Conservation (phyloP, 768 basidiomycete species). For the Mycena albidolilacea region DNA sequence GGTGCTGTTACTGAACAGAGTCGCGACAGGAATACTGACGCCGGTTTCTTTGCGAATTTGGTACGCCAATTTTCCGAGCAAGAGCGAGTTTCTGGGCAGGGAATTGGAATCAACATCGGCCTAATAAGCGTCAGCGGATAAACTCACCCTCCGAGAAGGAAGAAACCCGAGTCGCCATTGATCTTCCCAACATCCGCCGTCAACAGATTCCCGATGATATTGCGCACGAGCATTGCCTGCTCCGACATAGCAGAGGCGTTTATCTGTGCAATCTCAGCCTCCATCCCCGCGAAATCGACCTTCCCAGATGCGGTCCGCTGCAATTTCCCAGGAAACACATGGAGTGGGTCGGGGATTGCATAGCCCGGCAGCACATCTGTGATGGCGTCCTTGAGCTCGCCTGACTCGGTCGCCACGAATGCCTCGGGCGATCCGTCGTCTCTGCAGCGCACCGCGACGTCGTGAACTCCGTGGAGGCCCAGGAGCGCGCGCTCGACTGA, state of each 20-base stretch:
- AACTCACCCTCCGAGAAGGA: slow-evolving; percentile 53
- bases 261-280: slow-evolving; percentile 41
- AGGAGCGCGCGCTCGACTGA: slow-evolving; percentile 47
- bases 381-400: slow-evolving; percentile 43
- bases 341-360: slow-evolving; percentile 53
- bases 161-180: slow-evolving; percentile 55
- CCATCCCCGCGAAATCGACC: slow-evolving; percentile 51
- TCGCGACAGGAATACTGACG: slow-evolving; percentile 52
- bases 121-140: background rate
- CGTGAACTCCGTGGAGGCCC: slow-evolving; percentile 49
- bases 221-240: slow-evolving; percentile 50
- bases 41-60: slow-evolving; percentile 57
- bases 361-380: slow-evolving; percentile 54
- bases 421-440: slow-evolving; percentile 54
- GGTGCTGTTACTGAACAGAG: slow-evolving; percentile 60
- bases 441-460: slow-evolving; percentile 50
- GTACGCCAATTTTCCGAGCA: slow-evolving; percentile 60
- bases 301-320: slow-evolving; percentile 39
- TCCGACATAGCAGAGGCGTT: slow-evolving; percentile 47
- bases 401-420: slow-evolving; percentile 51
- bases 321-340: slow-evolving; percentile 48
- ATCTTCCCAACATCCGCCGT: slow-evolving; percentile 47
- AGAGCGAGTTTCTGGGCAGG: slow-evolving; percentile 52
- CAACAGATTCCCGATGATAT: slow-evolving; percentile 53
- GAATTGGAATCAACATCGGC: background rate